Evolutionary conservation across 805 yeast genomes (phyloP), one percentile per base, ranked within the genome.

Genomic region (Metschnikowia reukaufii): DNA sequence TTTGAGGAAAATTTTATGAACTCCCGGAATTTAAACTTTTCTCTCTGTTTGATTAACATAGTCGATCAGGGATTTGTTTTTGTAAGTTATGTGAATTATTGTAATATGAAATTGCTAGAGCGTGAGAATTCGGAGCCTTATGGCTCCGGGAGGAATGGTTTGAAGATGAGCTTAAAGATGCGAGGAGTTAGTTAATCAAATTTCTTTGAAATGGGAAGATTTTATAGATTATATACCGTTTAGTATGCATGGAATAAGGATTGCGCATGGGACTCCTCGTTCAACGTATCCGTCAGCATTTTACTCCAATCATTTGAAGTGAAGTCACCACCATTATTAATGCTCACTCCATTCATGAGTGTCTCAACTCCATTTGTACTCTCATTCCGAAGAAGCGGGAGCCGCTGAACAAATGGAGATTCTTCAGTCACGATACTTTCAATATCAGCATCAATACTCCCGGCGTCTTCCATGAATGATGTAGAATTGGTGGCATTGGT

Each of bases 221-320:
- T n/a, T n/a, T n/a, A n/a, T n/a, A n/a, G 1, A 4, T 18, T 23
- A 1, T 9, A 8, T 25, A 15, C 8, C 4, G 6, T 20, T 35
- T 21, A 59, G 48, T 54, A 61, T 6, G 66, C 54, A 36, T 57
- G 65, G 45, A 57, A 60, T 17, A 61, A 44, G 39, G 61, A 61
- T 36, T 60, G 62, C 8, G 48, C 52, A 19, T 44, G 41, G 19
- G 50, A 33, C 25, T 31, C 58, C 15, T 62, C 58, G 13, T 59
- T 54, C 29, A 63, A 49, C 2, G 64, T 60, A 34, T 66, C 70
- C 4, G 61, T 59, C 56, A 64, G 64, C 36, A 46, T 37, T 32
- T 50, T 47, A 7, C 35, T 41, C 36, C 46, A 44, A 9, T 41
- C 43, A 6, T 36, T 43, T 21, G 38, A 36, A 2, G 46, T 31